Evolutionary conservation across 768 basidiomycete genomes (phyloP).

Genomic region (Russula foetens): DNA sequence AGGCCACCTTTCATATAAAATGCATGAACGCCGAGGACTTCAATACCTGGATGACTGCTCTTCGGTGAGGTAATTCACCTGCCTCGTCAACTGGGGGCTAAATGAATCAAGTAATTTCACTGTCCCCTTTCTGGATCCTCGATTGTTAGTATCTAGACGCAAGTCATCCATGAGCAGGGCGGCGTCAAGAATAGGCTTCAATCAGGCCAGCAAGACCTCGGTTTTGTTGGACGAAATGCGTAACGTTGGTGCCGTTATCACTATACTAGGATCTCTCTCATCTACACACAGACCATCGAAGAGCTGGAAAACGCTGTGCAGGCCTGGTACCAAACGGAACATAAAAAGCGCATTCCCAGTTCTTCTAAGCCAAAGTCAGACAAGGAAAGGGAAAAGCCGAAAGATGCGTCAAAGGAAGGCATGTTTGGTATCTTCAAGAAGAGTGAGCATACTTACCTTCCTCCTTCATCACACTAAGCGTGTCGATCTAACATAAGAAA

Average conservation of each 20-base stretch:
- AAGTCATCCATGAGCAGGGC: conserved; percentile 30
- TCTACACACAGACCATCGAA: conserved; percentile 40
- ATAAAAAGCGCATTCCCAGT: conserved; percentile 28
- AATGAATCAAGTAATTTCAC: conserved; percentile 49
- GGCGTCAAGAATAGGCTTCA: conserved; percentile 30
- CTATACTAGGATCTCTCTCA: background rate
- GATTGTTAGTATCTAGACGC: conserved; percentile 25
- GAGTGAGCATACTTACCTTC: conserved; percentile 6
- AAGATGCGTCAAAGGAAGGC: conserved; percentile 53
- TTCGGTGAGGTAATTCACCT: conserved; percentile 41
- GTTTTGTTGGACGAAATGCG: conserved; percentile 60
- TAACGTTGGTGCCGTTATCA: conserved; percentile 35
- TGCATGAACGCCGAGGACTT: conserved; percentile 68
- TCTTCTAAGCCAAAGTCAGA: conserved; percentile 32
- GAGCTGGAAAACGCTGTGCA: conserved; percentile 50
- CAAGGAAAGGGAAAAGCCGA: conserved; percentile 46
- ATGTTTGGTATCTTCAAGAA: conserved; percentile 24
- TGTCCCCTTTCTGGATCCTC: conserved; percentile 32
- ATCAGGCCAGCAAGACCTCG: conserved; percentile 43
- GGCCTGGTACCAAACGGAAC: conserved; percentile 33
- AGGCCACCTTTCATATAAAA: conserved; percentile 76
- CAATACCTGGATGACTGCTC: conserved; percentile 61
- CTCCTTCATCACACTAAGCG: background rate
- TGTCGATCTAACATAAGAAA: background rate
- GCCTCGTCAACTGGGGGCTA: background rate